Percentiles rank a stretch among this genome's conserved stretches.
These are phyloP conservation scores for Pseudogymnoascus sp. DNA, from an alignment of 2,329 filamentous ascomycete species.

Conservation along the genomic window DNA sequence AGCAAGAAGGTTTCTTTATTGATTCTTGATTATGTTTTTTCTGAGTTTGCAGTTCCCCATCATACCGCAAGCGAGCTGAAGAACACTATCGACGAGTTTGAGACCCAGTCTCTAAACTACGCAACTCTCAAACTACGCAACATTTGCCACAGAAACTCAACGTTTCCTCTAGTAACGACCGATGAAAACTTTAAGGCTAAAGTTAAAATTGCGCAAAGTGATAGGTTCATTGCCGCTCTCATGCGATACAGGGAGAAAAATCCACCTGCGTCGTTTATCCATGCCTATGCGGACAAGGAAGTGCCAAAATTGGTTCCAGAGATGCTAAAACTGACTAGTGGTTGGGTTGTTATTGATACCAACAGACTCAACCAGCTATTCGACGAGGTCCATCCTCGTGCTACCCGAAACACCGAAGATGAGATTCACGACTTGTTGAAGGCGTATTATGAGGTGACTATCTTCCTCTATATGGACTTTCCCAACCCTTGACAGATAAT, in stretches of 20 bases:
- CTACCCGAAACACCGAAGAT: conserved; percentile 26
- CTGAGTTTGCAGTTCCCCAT: neutral
- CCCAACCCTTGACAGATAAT: neutral
- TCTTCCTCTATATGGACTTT: neutral
- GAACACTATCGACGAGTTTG: conserved; percentile 9
- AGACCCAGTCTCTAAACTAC: neutral
- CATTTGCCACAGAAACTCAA: conserved; percentile 11
- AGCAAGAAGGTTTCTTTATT: conserved; percentile 17
- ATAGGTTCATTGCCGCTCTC: conserved; percentile 16
- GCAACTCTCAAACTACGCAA: neutral
- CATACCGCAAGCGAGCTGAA: conserved; percentile 8
- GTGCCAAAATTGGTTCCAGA: neutral
- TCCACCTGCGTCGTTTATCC: conserved; percentile 10
- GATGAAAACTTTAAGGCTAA: conserved; percentile 14
- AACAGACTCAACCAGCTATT: conserved; percentile 12
- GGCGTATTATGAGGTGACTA: conserved; percentile 32
- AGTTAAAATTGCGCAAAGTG: conserved; percentile 12
- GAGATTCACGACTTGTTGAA: conserved; percentile 33
- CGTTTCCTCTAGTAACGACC: conserved; percentile 15
- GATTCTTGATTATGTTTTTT: conserved; percentile 19
- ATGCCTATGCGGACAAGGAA: neutral
- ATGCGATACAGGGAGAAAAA: conserved; percentile 12
- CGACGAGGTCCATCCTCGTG: conserved; percentile 18
- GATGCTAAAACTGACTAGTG: neutral
- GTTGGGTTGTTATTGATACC: conserved; percentile 13